These are phyloP conservation scores for Lindgomyces ingoldianus DNA, from an alignment of 495 filamentous ascomycete species.

Conservation along the genomic window DNA sequence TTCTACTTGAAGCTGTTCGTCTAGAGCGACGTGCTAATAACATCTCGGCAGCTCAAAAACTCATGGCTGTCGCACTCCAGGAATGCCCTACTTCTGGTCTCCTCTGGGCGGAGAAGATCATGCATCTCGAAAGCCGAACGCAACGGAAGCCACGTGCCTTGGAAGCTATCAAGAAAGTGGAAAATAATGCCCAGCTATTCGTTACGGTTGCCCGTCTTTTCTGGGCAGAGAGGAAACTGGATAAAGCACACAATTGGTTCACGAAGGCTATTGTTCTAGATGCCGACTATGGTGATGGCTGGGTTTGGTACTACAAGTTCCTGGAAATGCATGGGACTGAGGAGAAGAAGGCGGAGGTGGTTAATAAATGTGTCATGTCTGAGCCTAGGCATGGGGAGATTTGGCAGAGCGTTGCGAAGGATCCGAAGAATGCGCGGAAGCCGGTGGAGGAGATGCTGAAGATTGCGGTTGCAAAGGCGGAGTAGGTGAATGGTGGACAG, in stretches of 20 bases:
- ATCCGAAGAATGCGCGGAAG: conserved; percentile 74
- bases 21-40: conserved; percentile 90
- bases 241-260: conserved; percentile 94
- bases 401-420: conserved; percentile 84
- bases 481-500: conserved; percentile 7
- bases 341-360: conserved; percentile 81
- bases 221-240: conserved; percentile 76
- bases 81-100: conserved; percentile 87
- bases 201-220: conserved; percentile 74
- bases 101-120: conserved; percentile 91
- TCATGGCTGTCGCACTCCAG: conserved; percentile 91
- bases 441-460: conserved; percentile 73
- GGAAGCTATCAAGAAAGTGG: conserved; percentile 94
- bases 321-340: conserved; percentile 84
- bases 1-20: conserved; percentile 90
- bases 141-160: conserved; percentile 86
- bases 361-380: conserved; percentile 69
- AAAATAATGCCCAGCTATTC: conserved; percentile 85
- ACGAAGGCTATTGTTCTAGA: conserved; percentile 89
- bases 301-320: conserved; percentile 99
- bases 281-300: conserved; percentile 84
- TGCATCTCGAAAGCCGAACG: conserved; percentile 86
- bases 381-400: conserved; percentile 92
- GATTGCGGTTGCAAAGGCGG: conserved; percentile 26
- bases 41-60: conserved; percentile 73